Evolutionary conservation across 306 rosid species (phyloP), one percentile per base, ranked within the genome.

Genomic region (Astragalus glycyphyllos): DNA sequence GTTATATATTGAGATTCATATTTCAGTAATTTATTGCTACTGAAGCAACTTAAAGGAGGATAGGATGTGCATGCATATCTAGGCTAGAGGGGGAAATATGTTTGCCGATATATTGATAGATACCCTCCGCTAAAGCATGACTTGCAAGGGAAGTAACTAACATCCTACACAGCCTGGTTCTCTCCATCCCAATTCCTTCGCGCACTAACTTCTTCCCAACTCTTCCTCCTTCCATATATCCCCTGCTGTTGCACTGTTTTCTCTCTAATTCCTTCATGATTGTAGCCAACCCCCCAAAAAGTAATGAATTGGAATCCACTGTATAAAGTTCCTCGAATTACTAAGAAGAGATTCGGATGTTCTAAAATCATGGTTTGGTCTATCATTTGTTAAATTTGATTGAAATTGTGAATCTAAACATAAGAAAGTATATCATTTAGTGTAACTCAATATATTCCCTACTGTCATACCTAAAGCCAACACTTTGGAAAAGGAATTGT

Each of bases 31-130:
- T 54, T 20, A n/a, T 54, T 54, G 65, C 32, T 55, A 51, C 20
- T 11, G 9, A 54, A 54, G 26, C 17, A 69, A 40, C 38, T 57
- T 57, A 26, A 56, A 54, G 74, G 11, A 34, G 34, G 55, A 55
- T 26, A 12, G 29, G 31, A 40, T 55, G 42, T 12, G 45, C 65
- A 9, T 15, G 31, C 56, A 53, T 41, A 17, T 40, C 13, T 40
- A 4, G 9, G 55, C 65, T 23, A 41, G 29, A 48, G 4, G 46
- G 46, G 14, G 20, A 31, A 32, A 48, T 48, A 67, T 50, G 8
- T 49, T 32, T 34, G 32, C 50, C 23, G 72, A 48, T 47, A 50
- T 13, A 15, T 20, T 48, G 23, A 48, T 48, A 13, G 54, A 14
- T 48, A 48, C 54, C 54, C 14, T 46, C 51, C 7, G 4, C 16